Evolutionary conservation across 2,329 filamentous ascomycete species (phyloP), one percentile per base, ranked within the genome.

Genomic region (Alternaria novae-zelandiae): DNA sequence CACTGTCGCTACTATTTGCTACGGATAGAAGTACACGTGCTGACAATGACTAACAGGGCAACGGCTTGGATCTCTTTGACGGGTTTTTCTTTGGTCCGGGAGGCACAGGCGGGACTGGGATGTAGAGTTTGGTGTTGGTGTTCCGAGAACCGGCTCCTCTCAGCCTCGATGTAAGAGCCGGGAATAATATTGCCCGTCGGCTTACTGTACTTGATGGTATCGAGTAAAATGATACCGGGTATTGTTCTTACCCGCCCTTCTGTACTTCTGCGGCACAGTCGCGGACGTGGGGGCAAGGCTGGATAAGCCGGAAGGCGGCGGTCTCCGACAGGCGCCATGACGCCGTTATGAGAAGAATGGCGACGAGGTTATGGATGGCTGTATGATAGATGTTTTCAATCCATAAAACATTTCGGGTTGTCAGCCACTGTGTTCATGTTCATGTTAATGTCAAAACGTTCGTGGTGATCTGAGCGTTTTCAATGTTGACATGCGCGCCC

Each of bases 51-150:
- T 9, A 8, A 20, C n/a, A 53, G 49, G 49, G 79, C 2, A 78
- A 76, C 56, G 78, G 79, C 7, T 72, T 83, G 36, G 83, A 85
- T 74, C 64, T 85, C 12, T 92, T 93, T 78, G 90, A 92, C 73
- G 88, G 88, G 0, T 92, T 92, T 75, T 75, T 75, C 61, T 75
- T 75, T 26, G 73, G 59, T 6, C 59, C 59, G 4, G 59, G 59
- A 15, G 59, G 59, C n/a, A 61, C 59, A 6, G 59, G 59, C 2
- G 54, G 54, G 3, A 58, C 54, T 2, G 59, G 54, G 13, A 58
- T 61, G 59, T 61, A 41, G 51, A 28, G 1, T 21, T 21, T n/a
- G 36, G 36, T 17, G n/a, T 45, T 13, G 41, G 41, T 44, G 43
- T 21, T 21, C n/a, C 43, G 43, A 21, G 17, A 21, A 45, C 7